A percentile compares a stretch with the other conserved stretches of the same genome.
Evolutionary conservation across 78 protist species (phyloP).

Genomic region (Dictyostelium citrinum): DNA sequence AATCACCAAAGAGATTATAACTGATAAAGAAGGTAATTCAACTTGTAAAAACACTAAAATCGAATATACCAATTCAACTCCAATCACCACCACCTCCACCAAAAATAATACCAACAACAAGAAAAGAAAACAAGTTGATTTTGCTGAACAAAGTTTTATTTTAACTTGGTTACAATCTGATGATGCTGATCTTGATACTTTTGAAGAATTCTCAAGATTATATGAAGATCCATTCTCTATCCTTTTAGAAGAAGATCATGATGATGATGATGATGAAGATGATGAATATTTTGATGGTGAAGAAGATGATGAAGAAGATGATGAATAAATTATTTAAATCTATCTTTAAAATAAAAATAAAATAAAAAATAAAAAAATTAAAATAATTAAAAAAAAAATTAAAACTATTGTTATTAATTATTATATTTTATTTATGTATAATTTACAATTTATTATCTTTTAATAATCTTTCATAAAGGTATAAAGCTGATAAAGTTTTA

Average conservation of each 20-base stretch:
- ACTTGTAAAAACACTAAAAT: background rate
- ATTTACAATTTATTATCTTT: constrained; percentile 41
- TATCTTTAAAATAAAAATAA: background rate
- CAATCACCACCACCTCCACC: background rate
- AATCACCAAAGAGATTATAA: background rate
- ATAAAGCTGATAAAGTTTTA: constrained; percentile 65
- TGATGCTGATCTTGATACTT: background rate
- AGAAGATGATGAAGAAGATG: background rate
- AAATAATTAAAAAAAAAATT: background rate
- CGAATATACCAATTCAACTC: background rate
- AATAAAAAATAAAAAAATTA: background rate
- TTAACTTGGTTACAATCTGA: background rate
- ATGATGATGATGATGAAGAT: constrained; percentile 2
- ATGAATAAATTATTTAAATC: background rate
- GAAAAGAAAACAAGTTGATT: constrained; percentile 16
- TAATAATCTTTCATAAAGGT: constrained; percentile 54
- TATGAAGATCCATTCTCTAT: constrained; percentile 33
- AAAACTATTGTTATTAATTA: background rate
- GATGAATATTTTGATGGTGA: background rate
- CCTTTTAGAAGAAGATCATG: background rate
- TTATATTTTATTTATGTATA: background rate
- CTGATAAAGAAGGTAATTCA: background rate
- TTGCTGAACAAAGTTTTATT: background rate
- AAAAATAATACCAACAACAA: background rate
- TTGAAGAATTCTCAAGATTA: background rate